Evolutionary conservation across 1,139 yeast genomes (phyloP).

Genomic region (Candida gigantensis): DNA sequence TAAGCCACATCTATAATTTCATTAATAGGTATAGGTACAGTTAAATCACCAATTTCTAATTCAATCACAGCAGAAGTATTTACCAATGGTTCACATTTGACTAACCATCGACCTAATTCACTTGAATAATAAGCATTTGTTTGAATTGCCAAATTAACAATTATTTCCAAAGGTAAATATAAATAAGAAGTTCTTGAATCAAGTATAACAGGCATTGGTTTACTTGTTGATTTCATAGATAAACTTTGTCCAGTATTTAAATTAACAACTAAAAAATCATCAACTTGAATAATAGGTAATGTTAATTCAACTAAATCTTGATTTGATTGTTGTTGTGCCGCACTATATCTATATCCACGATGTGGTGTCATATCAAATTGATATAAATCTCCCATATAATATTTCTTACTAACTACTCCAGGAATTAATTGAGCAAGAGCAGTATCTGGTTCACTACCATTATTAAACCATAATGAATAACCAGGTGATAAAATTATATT

Average conservation of each 20-base stretch:
- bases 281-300: conserved; percentile 60
- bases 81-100: conserved; percentile 53
- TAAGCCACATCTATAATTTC: conserved; percentile 49
- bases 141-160: conserved; percentile 71
- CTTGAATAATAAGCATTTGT: conserved; percentile 66
- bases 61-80: conserved; percentile 51
- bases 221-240: conserved; percentile 34
- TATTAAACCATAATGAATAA: conserved; percentile 55
- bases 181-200: conserved; percentile 59
- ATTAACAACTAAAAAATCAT: conserved; percentile 52
- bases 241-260: conserved; percentile 35
- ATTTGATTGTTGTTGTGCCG: conserved; percentile 23
- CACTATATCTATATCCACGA: conserved; percentile 27
- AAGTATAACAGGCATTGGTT: conserved; percentile 55
- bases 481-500: conserved; percentile 47
- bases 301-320: conserved; percentile 21
- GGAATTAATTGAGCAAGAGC: conserved; percentile 48
- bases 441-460: conserved; percentile 14
- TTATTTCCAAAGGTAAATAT: conserved; percentile 57
- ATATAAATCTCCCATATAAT: conserved; percentile 47
- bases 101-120: conserved; percentile 60
- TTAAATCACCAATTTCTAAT: conserved; percentile 55
- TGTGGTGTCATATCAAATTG: conserved; percentile 50
- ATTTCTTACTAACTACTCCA: conserved; percentile 57
- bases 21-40: conserved; percentile 53